phyloP scores from a whole-genome alignment of 2,329 filamentous ascomycete species.

The Colletotrichum navitas region DNA sequence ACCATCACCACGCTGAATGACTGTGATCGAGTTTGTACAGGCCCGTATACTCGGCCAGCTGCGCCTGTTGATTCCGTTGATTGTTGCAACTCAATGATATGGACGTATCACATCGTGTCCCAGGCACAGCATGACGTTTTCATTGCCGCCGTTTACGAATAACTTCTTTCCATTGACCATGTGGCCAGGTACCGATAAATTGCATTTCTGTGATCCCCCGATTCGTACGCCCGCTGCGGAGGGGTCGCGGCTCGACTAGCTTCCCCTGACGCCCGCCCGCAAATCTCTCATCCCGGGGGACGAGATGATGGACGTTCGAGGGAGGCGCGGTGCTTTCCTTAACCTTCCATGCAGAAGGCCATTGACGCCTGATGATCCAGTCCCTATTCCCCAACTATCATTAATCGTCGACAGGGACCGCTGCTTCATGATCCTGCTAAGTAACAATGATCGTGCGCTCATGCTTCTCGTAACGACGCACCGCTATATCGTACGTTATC shows the following conservation, averaged over 20 bases:
- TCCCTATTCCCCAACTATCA: slow-evolving; percentile 14
- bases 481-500: background rate
- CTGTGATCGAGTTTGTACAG: background rate
- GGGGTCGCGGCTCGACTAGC: slow-evolving; percentile 5
- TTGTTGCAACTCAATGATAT: background rate
- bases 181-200: slow-evolving; percentile 1
- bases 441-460: background rate
- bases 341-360: slow-evolving; percentile 29
- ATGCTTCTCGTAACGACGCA: background rate
- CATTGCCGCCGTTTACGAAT: background rate
- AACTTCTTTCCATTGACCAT: background rate
- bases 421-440: slow-evolving; percentile 35
- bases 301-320: slow-evolving; percentile 19
- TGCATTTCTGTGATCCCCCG: slow-evolving; percentile 10
- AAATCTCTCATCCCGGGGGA: slow-evolving; percentile 13
- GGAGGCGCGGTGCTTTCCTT: slow-evolving; percentile 23
- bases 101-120: background rate
- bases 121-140: background rate
- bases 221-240: slow-evolving; percentile 19
- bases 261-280: slow-evolving; percentile 6
- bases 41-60: background rate
- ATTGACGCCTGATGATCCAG: slow-evolving; percentile 3
- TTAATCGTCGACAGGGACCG: slow-evolving; percentile 7
- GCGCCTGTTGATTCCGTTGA: background rate
- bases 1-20: slow-evolving; percentile 7